Conservation (phyloP, 2,329 filamentous ascomycete species). For the Harringtonia lauricola region DNA sequence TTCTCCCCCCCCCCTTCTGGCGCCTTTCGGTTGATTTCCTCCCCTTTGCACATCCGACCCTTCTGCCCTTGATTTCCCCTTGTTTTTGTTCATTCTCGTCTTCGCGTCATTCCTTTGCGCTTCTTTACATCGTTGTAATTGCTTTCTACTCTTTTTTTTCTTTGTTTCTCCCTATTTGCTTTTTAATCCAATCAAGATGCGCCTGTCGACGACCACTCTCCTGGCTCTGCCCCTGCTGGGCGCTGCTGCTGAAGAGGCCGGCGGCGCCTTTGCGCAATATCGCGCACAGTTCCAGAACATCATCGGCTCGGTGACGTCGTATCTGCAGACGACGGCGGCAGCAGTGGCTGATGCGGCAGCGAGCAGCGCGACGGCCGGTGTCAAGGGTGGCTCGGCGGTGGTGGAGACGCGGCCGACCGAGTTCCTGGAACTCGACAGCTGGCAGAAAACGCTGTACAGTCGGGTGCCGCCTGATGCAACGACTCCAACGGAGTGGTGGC, state of each 20-base stretch:
- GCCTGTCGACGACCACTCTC: slow-evolving; percentile 38
- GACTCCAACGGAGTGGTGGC: slow-evolving; percentile 63
- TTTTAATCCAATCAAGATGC: slow-evolving; percentile 32
- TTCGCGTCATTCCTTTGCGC: too few relatives aligned
- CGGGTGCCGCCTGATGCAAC: slow-evolving; percentile 48
- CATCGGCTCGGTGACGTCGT: slow-evolving; percentile 45
- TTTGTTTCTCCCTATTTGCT: not conserved
- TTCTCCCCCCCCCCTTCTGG: too few relatives aligned
- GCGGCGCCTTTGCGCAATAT: slow-evolving; percentile 41
- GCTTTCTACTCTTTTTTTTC: not conserved
- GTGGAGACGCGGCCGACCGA: slow-evolving; percentile 32
- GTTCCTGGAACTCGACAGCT: slow-evolving; percentile 56
- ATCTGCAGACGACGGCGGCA: slow-evolving; percentile 31
- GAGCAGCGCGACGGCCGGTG: slow-evolving; percentile 28
- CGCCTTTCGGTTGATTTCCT: too few relatives aligned
- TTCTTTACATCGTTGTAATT: not conserved
- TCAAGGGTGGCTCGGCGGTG: not conserved
- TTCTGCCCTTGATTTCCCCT: too few relatives aligned
- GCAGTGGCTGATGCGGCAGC: not conserved
- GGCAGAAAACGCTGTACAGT: slow-evolving; percentile 55
- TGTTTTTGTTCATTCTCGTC: too few relatives aligned
- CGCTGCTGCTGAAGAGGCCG: slow-evolving; percentile 32
- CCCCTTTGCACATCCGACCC: too few relatives aligned
- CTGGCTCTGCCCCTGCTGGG: slow-evolving; percentile 46
- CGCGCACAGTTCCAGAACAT: slow-evolving; percentile 54